phyloP scores from a whole-genome alignment of 2,329 filamentous ascomycete species.

The Penicillium sp. region DNA sequence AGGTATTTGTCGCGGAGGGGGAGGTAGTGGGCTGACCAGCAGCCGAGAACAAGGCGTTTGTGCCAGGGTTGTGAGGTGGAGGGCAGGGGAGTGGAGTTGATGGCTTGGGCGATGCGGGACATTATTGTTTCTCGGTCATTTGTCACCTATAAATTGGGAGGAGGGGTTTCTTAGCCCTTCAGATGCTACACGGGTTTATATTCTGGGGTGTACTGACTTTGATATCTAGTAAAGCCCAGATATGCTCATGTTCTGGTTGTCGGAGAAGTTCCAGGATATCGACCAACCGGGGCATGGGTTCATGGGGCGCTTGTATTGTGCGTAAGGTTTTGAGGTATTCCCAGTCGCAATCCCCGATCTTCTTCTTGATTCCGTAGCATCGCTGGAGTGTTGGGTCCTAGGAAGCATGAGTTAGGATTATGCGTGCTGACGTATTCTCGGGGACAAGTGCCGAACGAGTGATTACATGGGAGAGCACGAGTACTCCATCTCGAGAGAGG shows the following conservation, averaged over 20 bases:
- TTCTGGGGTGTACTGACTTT: constrained; percentile 59
- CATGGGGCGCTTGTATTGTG: constrained; percentile 68
- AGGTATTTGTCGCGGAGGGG: constrained; percentile 62
- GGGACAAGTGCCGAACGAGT: not conserved
- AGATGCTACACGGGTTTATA: not conserved
- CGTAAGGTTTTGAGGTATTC: constrained; percentile 68
- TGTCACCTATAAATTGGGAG: constrained; percentile 28
- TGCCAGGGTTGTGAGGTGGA: constrained; percentile 61
- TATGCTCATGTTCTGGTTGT: constrained; percentile 63
- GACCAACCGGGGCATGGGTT: constrained; percentile 71
- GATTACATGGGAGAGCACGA: constrained; percentile 79
- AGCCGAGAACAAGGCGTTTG: constrained; percentile 74
- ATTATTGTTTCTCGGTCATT: constrained; percentile 68
- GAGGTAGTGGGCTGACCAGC: constrained; percentile 77
- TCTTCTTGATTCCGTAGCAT: constrained; percentile 76
- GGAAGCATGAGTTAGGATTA: constrained; percentile 9
- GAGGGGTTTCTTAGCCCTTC: not conserved
- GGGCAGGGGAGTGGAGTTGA: constrained; percentile 57
- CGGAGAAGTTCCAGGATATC: constrained; percentile 76
- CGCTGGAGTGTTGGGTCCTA: constrained; percentile 76
- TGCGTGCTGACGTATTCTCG: not conserved
- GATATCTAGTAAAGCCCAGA: constrained; percentile 87
- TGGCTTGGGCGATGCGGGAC: constrained; percentile 64
- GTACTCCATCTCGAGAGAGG: constrained; percentile 77
- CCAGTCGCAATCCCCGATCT: constrained; percentile 77